Evolutionary conservation across 1,284 basidiomycete species (phyloP), one percentile per base, ranked within the genome.

Genomic region (Fistulinella staudtii): DNA sequence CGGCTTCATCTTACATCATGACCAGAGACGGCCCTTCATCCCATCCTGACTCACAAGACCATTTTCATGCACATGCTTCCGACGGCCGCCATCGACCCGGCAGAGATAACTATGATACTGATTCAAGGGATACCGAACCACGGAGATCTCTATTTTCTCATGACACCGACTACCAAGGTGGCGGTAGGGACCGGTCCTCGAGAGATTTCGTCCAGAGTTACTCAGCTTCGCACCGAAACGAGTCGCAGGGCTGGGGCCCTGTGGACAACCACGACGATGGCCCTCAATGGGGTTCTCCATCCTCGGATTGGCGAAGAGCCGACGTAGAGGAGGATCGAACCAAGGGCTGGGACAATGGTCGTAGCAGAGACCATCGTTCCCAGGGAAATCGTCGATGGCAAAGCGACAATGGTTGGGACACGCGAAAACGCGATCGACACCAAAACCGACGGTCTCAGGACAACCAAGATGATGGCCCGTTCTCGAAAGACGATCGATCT

Each of bases 1-100:
- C 71, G 3, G 47, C 28, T 14, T 59, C 71, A 14, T 34, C 41
- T 5, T 65, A 69, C 51, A 75, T 74, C 53, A 69, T 71, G 58
- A 73, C 62, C 57, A 70, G 74, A 56, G 79, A 79, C 43, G 63
- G 68, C 13, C 65, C 74, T 45, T 71, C 77, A 17, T 74, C 77
- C 50, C 73, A 74, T 51, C 72, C 69, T 55, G 75, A 76, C 51
- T 52, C 69, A 37, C 72, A 73, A 50, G 76, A 81, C 56, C 74
- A 74, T 50, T 77, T 79, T 48, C 74, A 73, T 53, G 57, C 64
- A 27, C 64, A 68, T 45, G 41, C 63, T 28, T 67, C 71, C 51
- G 79, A 79, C 52, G 58, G 60, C 17, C 75, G 79, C 59, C 65
- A 69, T 63, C 74, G 71, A 39, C 58, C 65, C 44, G 67, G 75